These are phyloP conservation scores for Tulasnella sp. DNA, from an alignment of 768 basidiomycete genomes.

Conservation along the genomic window DNA sequence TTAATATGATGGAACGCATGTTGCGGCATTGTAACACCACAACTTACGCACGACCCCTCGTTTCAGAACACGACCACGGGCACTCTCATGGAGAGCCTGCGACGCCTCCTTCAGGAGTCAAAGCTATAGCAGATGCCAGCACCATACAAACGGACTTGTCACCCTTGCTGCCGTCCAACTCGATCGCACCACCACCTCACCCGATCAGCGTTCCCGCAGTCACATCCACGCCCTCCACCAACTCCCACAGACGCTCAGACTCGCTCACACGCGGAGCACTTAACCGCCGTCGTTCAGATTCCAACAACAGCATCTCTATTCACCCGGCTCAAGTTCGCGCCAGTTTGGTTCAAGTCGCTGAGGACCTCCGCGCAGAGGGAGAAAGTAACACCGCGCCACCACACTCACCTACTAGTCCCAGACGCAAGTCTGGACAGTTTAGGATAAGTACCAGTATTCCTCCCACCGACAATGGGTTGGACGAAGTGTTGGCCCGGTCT, in stretches of 20 bases:
- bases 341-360: conserved; percentile 56
- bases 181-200: conserved; percentile 17
- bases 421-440: too few species aligned
- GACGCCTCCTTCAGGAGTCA: conserved; percentile 15
- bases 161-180: conserved; percentile 15
- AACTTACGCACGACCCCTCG: not conserved
- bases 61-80: conserved; percentile 50
- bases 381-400: too few species aligned
- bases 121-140: conserved; percentile 25
- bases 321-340: conserved; percentile 36
- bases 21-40: not conserved
- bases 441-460: too few species aligned
- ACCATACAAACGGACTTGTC: conserved; percentile 2
- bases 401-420: too few species aligned
- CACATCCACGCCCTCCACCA: not conserved
- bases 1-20: too few species aligned
- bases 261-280: conserved; percentile 1
- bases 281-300: conserved; percentile 22
- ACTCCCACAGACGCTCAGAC: conserved; percentile 26
- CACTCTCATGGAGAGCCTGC: conserved; percentile 31
- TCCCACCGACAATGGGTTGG: too few species aligned
- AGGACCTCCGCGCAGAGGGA: conserved; percentile 43
- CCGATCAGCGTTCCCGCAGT: not conserved
- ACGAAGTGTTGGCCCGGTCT: too few species aligned
- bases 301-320: conserved; percentile 56